Evolutionary conservation across 2,329 filamentous ascomycete species (phyloP), one percentile per base, ranked within the genome.

Genomic region (Incumbomyces lentus): DNA sequence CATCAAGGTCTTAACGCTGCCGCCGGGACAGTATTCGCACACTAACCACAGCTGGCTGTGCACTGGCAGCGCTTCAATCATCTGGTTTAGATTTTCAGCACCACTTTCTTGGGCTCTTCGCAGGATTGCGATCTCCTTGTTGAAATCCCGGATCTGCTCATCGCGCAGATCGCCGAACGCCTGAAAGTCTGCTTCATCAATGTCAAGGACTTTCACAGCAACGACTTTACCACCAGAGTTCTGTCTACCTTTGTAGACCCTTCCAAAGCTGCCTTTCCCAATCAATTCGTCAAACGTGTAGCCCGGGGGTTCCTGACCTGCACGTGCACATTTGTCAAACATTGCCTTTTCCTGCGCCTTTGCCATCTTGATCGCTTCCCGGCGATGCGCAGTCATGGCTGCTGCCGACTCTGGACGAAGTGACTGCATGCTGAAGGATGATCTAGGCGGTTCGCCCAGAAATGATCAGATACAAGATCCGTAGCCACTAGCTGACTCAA

Each of bases 1-100:
- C 69, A 73, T 72, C 55, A 82, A 58, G 7, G 79, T 82, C 49
- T 77, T 72, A 6, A 82, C 73, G 62, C 79, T 82, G 44, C 79
- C 79, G 53, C 79, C 79, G 19, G 78, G 78, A 51, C 77, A 80
- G 58, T 81, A 81, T 59, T 82, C 79, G 60, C 75, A 79, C 46
- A 82, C 71, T 51, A 82, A 73, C 79, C 79, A 82, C 17, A 82
- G 64, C 55, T 82, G 77, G 43, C 76, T 77, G 54, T 81, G 76
- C 17, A 81, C 72, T 2, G 76, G 73, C 37, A 80, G 74, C 1
- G 79, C 78, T 55, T 82, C 78, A 51, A 79, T 76, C 34, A 82
- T 71, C 49, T 76, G 71, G 50, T 82, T 82, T 55, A 82, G 74
- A 49, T 81, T 81, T 52, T 73, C 72, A 2, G 78, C 78, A 33